A percentile compares a stretch with the other conserved stretches of the same genome.
Conservation (phyloP, 2,329 filamentous ascomycete genomes). For the Pseudocercospora cruenta region DNA sequence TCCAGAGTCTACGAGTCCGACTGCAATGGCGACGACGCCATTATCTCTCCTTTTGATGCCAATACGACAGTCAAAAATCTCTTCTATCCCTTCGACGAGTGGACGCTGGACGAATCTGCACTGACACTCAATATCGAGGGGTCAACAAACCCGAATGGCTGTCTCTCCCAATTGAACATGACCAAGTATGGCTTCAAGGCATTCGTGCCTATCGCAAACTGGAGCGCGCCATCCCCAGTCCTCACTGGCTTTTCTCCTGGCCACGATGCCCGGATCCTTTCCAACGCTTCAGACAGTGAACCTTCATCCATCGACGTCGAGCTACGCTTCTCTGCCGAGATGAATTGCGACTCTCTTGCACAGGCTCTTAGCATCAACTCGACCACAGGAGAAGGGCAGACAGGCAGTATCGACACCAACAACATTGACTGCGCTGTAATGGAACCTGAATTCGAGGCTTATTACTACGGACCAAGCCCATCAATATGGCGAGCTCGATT, state of each 20-base stretch:
- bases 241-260: slow-evolving; percentile 65
- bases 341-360: slow-evolving; percentile 63
- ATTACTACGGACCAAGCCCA: slow-evolving; percentile 56
- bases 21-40: slow-evolving; percentile 55
- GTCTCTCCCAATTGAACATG: slow-evolving; percentile 57
- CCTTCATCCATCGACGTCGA: slow-evolving; percentile 52
- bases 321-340: slow-evolving; percentile 62
- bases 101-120: slow-evolving; percentile 53
- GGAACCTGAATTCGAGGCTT: slow-evolving; percentile 43
- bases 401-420: slow-evolving; percentile 48
- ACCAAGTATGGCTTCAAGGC: slow-evolving; percentile 62
- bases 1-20: slow-evolving; percentile 61
- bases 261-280: slow-evolving; percentile 62
- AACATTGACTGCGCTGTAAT: slow-evolving; percentile 53
- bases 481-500: slow-evolving; percentile 59
- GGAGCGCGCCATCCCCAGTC: slow-evolving; percentile 57
- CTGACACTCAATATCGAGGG: slow-evolving; percentile 53
- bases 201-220: slow-evolving; percentile 59
- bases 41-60: slow-evolving; percentile 60
- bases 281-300: slow-evolving; percentile 45
- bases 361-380: slow-evolving; percentile 58
- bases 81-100: slow-evolving; percentile 64
- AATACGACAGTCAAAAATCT: slow-evolving; percentile 64
- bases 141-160: slow-evolving; percentile 57
- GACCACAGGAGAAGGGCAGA: slow-evolving; percentile 52